Evolutionary conservation across 768 basidiomycete species (phyloP), one percentile per base, ranked within the genome.

Genomic region (Chiua virens): DNA sequence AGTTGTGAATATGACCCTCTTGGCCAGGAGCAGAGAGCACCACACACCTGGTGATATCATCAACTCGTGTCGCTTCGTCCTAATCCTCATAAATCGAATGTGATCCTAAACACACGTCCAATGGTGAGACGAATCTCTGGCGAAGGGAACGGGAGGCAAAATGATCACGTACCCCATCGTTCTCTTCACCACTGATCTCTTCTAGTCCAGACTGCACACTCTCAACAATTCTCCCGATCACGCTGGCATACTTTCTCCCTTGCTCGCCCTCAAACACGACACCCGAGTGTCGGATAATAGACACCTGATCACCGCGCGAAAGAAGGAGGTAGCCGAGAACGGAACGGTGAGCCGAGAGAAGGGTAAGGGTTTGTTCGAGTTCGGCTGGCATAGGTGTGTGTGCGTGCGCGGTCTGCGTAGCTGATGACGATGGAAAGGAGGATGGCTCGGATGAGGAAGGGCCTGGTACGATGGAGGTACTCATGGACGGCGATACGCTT

Each of bases 21-120:
- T 15, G 11, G 38, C 28, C 38, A 38, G 8, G 11, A 37, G 44
- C 7, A 18, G 4, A 25, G 21, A n/a, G 14, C 32, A 21, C 30
- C 21, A 39, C 86, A 25, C 47, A 92, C 94, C 89, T 50, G 94
- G 94, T 3, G 94, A 91, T 53, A 97, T 93, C 87, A 97, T 89
- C 50, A 97, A 75, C 64, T 96, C 94, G 67, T 97, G 94, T 45
- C 88, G 79, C 65, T 83, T 90, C 52, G 94, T 96, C 43, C 94
- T 81, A 71, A 96, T 92, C 51, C 93, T 75, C 81, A 97, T 84
- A 62, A 96, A 91, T 53, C 83, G 81, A 40, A 96, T 77, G 22
- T 91, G 87, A 64, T 95, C 93, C 92, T 95, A 57, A 4, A 47
- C 10, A 23, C 21, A 21, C 20, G 10, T 5, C 13, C 30, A 25